These are phyloP conservation scores for Pleurotus ostreatus DNA, from an alignment of 768 basidiomycete species.

Conservation along the genomic window DNA sequence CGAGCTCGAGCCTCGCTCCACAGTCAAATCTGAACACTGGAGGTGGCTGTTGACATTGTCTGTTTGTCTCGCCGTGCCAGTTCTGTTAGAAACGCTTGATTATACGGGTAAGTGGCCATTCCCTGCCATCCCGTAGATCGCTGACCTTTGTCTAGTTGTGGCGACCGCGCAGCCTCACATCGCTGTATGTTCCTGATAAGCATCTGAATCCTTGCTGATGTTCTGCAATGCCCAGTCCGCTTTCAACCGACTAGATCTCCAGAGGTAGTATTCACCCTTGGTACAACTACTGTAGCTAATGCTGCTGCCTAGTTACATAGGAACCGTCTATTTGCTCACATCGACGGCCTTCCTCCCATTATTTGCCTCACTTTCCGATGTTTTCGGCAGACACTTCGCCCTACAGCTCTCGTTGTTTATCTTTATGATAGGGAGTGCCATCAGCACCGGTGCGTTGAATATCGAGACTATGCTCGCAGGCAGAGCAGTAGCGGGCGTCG, in stretches of 20 bases:
- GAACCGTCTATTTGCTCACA: constrained; percentile 46
- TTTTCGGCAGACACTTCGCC: constrained; percentile 45
- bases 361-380: constrained; percentile 45
- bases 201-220: not conserved
- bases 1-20: no score
- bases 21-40: not conserved
- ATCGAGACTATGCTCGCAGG: constrained; percentile 44
- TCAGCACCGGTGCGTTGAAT: constrained; percentile 42
- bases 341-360: constrained; percentile 51
- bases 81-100: constrained; percentile 29
- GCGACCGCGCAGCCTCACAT: constrained; percentile 50
- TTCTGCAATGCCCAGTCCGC: constrained; percentile 3
- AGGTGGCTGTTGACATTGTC: constrained; percentile 16
- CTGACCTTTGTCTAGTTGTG: constrained; percentile 28
- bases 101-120: constrained; percentile 7
- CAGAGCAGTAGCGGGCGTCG: constrained; percentile 44
- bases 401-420: constrained; percentile 39
- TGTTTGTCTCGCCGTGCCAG: constrained; percentile 35
- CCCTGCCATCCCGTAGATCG: not conserved
- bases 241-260: constrained; percentile 9
- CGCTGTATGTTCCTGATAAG: constrained; percentile 29
- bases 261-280: not conserved
- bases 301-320: constrained; percentile 34
- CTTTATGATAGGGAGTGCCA: constrained; percentile 41
- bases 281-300: not conserved